These are phyloP conservation scores for Uromyces viciae-fabae DNA, from an alignment of 1,284 basidiomycete species.

Conservation along the genomic window DNA sequence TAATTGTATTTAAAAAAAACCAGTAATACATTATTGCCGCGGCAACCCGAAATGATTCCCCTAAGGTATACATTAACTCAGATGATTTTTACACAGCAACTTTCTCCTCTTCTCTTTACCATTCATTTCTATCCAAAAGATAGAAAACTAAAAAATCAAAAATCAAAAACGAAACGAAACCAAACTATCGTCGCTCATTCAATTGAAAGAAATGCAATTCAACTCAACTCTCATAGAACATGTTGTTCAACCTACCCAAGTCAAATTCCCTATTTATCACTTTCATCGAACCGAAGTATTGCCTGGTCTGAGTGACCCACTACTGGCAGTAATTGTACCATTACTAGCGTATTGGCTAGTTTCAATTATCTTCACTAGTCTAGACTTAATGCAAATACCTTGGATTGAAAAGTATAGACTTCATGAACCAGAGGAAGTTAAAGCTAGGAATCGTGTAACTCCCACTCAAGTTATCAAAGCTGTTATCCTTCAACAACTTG, in stretches of 20 bases:
- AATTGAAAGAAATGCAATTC: too few relatives aligned
- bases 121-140: too few relatives aligned
- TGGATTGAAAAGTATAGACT: slow-evolving; percentile 81
- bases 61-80: too few relatives aligned
- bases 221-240: too few relatives aligned
- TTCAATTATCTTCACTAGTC: slow-evolving; percentile 72
- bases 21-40: too few relatives aligned
- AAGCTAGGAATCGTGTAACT: slow-evolving; percentile 71
- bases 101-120: too few relatives aligned
- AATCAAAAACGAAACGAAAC: too few relatives aligned
- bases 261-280: slow-evolving; percentile 58
- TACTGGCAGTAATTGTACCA: slow-evolving; percentile 71
- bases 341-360: slow-evolving; percentile 81
- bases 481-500: slow-evolving; percentile 75
- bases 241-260: background rate
- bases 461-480: slow-evolving; percentile 68
- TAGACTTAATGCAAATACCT: slow-evolving; percentile 68
- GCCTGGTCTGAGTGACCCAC: slow-evolving; percentile 67
- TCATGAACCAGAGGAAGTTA: slow-evolving; percentile 79
- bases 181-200: too few relatives aligned
- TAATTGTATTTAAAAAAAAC: too few relatives aligned
- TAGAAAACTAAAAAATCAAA: too few relatives aligned
- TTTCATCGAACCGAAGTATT: slow-evolving; percentile 61
- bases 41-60: too few relatives aligned
- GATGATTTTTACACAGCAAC: too few relatives aligned